phyloP scores from a whole-genome alignment of 495 filamentous ascomycete species.

The Aspergillus sclerotioniger region DNA sequence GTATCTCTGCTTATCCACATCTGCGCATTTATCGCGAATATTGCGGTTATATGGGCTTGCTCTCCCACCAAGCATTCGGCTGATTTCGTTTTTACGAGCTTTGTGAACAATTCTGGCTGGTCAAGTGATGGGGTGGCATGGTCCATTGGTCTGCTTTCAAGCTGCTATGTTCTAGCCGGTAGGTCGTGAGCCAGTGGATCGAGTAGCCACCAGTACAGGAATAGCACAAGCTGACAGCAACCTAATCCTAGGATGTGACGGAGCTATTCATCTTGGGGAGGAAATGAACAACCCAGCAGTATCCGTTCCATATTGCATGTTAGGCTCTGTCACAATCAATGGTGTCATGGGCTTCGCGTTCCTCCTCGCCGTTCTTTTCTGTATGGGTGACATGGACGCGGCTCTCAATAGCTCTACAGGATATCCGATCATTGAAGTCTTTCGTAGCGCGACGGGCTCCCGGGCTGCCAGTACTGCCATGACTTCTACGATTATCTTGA shows the following conservation, averaged over 20 bases:
- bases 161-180: slow-evolving; percentile 8
- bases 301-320: neutral
- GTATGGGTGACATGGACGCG: slow-evolving; percentile 5
- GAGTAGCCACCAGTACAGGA: neutral
- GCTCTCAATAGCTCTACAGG: slow-evolving; percentile 3
- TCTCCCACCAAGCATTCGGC: neutral
- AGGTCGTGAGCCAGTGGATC: neutral
- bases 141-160: slow-evolving; percentile 7
- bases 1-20: neutral
- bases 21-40: neutral
- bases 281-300: neutral
- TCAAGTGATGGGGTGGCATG: slow-evolving; percentile 9
- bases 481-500: neutral
- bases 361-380: slow-evolving; percentile 6
- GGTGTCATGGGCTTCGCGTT: slow-evolving; percentile 1
- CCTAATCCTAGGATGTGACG: slow-evolving; percentile 1
- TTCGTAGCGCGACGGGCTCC: neutral
- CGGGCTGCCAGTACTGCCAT: neutral
- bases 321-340: neutral
- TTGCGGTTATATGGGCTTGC: neutral
- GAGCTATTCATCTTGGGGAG: slow-evolving; percentile 1
- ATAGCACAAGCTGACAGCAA: neutral
- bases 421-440: slow-evolving; percentile 10
- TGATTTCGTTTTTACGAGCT: slow-evolving; percentile 2
- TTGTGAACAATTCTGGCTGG: slow-evolving; percentile 10